These are phyloP conservation scores for Lodderomyces metapsilosis DNA, from an alignment of 1,139 yeast genomes.

Conservation along the genomic window DNA sequence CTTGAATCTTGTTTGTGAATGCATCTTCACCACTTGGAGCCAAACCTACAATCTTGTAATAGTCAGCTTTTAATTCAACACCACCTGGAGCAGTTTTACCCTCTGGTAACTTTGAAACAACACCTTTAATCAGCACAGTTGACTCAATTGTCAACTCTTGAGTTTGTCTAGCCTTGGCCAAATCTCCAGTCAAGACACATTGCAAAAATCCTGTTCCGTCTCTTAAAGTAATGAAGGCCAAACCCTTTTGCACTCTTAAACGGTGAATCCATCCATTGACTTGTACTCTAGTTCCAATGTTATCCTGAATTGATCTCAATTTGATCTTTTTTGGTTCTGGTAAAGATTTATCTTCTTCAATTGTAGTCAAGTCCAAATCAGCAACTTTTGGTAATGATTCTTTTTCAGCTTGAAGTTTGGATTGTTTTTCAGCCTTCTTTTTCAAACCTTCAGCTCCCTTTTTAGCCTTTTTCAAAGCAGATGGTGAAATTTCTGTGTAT, in stretches of 20 bases:
- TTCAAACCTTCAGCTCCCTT: conserved; percentile 91
- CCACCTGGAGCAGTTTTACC: conserved; percentile 98
- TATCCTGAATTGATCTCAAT: conserved; percentile 52
- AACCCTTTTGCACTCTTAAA: conserved; percentile 87
- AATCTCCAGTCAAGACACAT: conserved; percentile 83
- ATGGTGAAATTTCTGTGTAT: conserved; percentile 80
- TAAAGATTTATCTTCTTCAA: conserved; percentile 68
- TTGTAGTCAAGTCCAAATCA: conserved; percentile 68
- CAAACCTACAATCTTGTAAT: conserved; percentile 80
- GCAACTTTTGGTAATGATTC: conserved; percentile 53
- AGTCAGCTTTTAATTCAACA: conserved; percentile 89
- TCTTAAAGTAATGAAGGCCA: conserved; percentile 86
- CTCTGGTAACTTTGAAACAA: conserved; percentile 80
- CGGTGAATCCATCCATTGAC: conserved; percentile 97
- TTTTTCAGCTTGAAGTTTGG: conserved; percentile 53
- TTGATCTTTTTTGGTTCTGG: conserved; percentile 71
- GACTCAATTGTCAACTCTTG: conserved; percentile 85
- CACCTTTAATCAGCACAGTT: conserved; percentile 77
- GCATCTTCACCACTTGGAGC: conserved; percentile 98
- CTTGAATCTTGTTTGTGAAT: conserved; percentile 90
- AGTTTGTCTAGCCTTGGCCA: conserved; percentile 88
- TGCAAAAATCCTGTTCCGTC: conserved; percentile 94
- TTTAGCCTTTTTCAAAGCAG: conserved; percentile 93
- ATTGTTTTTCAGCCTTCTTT: conserved; percentile 81
- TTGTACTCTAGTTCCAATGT: conserved; percentile 62